These are phyloP conservation scores for Pseudogymnoascus sp. DNA, from an alignment of 2,329 filamentous ascomycete species.

Conservation along the genomic window DNA sequence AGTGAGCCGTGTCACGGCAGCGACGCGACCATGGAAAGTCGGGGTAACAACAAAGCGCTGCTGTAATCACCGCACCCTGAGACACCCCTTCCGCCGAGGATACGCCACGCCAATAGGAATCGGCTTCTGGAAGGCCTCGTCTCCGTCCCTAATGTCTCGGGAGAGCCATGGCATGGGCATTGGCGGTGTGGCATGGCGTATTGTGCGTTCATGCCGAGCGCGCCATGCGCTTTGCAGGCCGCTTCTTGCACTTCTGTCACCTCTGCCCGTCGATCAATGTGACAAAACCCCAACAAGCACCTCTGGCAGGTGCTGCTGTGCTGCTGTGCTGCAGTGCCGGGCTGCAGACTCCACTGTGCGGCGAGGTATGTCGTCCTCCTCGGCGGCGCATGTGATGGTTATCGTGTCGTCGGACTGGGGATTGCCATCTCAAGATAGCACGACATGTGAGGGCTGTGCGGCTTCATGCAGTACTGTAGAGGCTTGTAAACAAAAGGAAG, in stretches of 20 bases:
- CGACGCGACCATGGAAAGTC: not conserved
- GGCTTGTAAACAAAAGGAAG: not conserved
- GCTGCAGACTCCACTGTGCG: not conserved
- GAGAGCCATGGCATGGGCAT: not conserved
- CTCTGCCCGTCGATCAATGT: not conserved
- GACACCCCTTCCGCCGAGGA: not conserved
- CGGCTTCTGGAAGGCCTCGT: not conserved
- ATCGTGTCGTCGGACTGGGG: not conserved
- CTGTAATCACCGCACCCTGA: not conserved
- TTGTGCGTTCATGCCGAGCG: not conserved
- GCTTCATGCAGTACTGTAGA: not conserved
- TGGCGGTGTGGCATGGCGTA: not conserved
- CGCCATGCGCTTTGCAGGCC: not conserved
- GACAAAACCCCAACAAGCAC: not conserved
- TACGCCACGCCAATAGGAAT: not conserved
- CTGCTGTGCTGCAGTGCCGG: not conserved
- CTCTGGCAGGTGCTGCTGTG: not conserved
- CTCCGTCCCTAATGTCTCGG: not conserved
- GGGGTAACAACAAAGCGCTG: not conserved
- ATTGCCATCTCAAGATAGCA: not conserved
- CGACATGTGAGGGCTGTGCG: not conserved
- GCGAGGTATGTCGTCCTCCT: not conserved
- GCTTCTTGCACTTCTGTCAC: not conserved
- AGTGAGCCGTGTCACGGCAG: too few relatives aligned
- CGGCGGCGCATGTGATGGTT: not conserved